A percentile compares a stretch with the other conserved stretches of the same genome.
Evolutionary conservation across 805 yeast species (phyloP).

Genomic region (Suhomyces kilbournensis): DNA sequence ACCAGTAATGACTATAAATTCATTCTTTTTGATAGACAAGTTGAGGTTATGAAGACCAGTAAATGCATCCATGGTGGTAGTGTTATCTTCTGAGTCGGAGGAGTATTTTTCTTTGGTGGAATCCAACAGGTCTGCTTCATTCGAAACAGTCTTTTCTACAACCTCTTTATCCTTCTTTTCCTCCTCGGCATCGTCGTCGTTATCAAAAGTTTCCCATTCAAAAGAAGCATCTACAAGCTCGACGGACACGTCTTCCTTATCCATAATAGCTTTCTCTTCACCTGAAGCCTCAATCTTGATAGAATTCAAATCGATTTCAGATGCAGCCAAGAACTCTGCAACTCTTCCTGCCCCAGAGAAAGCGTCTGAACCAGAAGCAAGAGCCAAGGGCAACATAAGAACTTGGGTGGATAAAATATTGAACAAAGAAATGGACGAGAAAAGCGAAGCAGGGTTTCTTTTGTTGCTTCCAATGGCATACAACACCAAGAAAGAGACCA

Average conservation of each 20-base stretch:
- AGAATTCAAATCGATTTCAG: conserved; percentile 38
- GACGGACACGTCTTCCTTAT: conserved; percentile 40
- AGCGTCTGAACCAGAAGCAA: conserved; percentile 69
- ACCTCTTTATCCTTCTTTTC: conserved; percentile 8
- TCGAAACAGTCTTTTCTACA: neutral
- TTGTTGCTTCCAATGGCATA: conserved; percentile 30
- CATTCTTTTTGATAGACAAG: conserved; percentile 56
- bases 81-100: conserved; percentile 3
- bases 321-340: conserved; percentile 48
- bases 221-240: conserved; percentile 53
- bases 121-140: neutral
- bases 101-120: conserved; percentile 14
- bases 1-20: conserved; percentile 75
- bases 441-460: conserved; percentile 58
- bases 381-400: conserved; percentile 66
- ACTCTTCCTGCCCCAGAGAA: conserved; percentile 58
- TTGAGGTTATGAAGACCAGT: conserved; percentile 50
- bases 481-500: conserved; percentile 47
- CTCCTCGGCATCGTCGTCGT: conserved; percentile 14
- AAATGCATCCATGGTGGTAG: conserved; percentile 16
- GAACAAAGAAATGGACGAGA: conserved; percentile 69
- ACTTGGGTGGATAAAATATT: conserved; percentile 59
- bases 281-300: conserved; percentile 23
- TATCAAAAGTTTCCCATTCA: conserved; percentile 54
- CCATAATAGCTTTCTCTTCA: conserved; percentile 22